phyloP scores from a whole-genome alignment of 768 basidiomycete genomes.

The Mycena latifolia region DNA sequence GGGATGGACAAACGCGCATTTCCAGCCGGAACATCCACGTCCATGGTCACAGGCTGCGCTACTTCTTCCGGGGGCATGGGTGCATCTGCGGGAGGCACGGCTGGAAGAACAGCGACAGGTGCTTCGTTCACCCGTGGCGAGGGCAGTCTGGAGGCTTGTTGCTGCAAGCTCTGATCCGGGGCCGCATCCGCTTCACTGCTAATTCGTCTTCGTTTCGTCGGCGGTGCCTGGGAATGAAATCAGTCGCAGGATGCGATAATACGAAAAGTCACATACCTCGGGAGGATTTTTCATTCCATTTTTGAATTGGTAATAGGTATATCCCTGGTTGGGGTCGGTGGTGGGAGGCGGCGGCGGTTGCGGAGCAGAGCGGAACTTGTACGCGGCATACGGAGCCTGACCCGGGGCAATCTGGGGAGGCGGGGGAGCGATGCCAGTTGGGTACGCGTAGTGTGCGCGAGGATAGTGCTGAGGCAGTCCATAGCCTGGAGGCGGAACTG shows the following conservation, averaged over 20 bases:
- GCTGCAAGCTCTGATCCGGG: neutral
- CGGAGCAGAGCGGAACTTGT: slow-evolving; percentile 1
- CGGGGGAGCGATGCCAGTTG: neutral
- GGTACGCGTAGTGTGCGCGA: neutral
- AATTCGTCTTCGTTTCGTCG: slow-evolving; percentile 25
- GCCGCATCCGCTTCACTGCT: slow-evolving; percentile 2
- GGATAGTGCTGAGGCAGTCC: slow-evolving; percentile 14
- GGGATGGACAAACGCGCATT: neutral
- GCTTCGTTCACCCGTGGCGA: neutral
- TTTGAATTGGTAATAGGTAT: slow-evolving; percentile 17
- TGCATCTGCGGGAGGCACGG: slow-evolving; percentile 4
- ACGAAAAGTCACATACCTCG: slow-evolving; percentile 17
- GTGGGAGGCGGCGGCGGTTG: neutral
- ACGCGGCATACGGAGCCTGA: slow-evolving; percentile 18
- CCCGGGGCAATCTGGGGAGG: neutral
- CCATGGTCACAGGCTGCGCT: slow-evolving; percentile 3
- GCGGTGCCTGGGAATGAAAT: slow-evolving; percentile 19
- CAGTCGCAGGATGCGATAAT: slow-evolving; percentile 6
- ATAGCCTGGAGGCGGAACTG: slow-evolving; percentile 25
- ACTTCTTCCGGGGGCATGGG: neutral
- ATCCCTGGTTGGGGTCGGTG: neutral
- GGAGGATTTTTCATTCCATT: slow-evolving; percentile 11
- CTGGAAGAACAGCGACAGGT: neutral
- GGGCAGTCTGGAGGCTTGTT: neutral
- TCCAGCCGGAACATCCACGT: neutral